phyloP scores from a whole-genome alignment of 2,329 filamentous ascomycete genomes.

The Colletotrichum agaves region DNA sequence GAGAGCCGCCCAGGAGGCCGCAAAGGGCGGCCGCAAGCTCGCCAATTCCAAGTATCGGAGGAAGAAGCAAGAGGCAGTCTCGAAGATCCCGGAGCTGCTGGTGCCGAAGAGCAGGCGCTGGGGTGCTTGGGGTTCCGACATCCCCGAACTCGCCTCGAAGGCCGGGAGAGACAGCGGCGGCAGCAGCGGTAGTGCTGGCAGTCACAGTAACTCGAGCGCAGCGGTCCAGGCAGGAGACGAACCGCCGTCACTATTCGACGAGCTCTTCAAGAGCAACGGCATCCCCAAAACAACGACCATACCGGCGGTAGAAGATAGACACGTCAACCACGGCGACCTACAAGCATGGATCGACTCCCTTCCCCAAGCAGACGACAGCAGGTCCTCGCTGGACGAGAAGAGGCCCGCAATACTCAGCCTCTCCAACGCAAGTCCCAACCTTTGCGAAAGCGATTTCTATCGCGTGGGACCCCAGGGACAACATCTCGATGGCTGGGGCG shows the following conservation, averaged over 20 bases:
- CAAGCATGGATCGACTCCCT: constrained; percentile 35
- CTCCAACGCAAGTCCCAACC: constrained; percentile 65
- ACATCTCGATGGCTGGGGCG: constrained; percentile 76
- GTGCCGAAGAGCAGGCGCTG: not conserved
- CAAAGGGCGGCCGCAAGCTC: not conserved
- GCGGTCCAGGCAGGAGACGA: not conserved
- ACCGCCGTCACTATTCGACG: constrained; percentile 19
- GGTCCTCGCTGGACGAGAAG: not conserved
- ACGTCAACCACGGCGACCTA: constrained; percentile 30
- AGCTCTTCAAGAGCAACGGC: constrained; percentile 26
- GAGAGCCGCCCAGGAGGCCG: not conserved
- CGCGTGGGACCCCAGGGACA: constrained; percentile 70
- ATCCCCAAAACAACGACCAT: not conserved
- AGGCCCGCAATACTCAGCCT: constrained; percentile 62
- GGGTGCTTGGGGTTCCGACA: not conserved
- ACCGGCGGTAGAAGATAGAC: constrained; percentile 2
- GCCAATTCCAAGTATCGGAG: not conserved
- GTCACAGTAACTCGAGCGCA: not conserved
- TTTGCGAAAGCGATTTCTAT: constrained; percentile 76
- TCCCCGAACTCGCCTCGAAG: not conserved
- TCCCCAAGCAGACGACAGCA: constrained; percentile 1
- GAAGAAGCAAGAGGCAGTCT: not conserved
- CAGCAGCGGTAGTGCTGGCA: not conserved
- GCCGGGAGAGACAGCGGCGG: not conserved
- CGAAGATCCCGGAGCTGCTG: constrained; percentile 8